Evolutionary conservation across 2,329 filamentous ascomycete species (phyloP).

Genomic region (Celoporthe dispersa): DNA sequence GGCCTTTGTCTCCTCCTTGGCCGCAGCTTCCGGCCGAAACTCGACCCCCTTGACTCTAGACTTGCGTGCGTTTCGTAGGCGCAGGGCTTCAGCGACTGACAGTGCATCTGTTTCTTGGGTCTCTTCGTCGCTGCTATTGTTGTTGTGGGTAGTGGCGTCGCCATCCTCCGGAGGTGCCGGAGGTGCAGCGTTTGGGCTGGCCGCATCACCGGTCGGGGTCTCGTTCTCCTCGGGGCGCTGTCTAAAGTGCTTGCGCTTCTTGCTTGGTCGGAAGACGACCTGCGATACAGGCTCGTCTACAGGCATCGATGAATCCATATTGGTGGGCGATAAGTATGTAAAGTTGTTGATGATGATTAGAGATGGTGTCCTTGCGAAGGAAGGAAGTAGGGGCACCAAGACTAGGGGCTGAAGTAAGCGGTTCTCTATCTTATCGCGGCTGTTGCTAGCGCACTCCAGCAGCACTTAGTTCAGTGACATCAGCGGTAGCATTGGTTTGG

Average conservation of each 20-base stretch:
- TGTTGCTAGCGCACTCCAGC: neutral
- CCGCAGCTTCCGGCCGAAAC: constrained; percentile 48
- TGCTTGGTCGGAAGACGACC: constrained; percentile 59
- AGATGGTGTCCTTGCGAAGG: constrained; percentile 1
- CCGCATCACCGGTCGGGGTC: constrained; percentile 9
- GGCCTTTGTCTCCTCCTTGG: constrained; percentile 33
- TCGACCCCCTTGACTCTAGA: constrained; percentile 59
- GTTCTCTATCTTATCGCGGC: constrained; percentile 20
- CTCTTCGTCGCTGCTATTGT: constrained; percentile 26
- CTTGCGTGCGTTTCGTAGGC: constrained; percentile 56
- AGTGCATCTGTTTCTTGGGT: constrained; percentile 37
- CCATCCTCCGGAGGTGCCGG: constrained; percentile 20
- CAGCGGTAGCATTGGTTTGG: neutral
- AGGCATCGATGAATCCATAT: constrained; percentile 33
- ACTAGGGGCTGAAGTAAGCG: constrained; percentile 22
- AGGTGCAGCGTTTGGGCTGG: constrained; percentile 16
- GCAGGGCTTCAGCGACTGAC: constrained; percentile 55
- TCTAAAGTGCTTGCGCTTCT: constrained; percentile 65
- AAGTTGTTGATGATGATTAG: neutral
- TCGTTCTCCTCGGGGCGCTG: constrained; percentile 46
- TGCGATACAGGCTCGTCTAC: constrained; percentile 35
- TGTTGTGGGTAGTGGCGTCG: constrained; percentile 27
- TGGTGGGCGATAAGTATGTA: neutral
- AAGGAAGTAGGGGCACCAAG: neutral
- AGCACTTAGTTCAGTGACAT: constrained; percentile 9